Evolutionary conservation across 371 early-diverging fungal genomes (phyloP).

Genomic region (Actinomortierella wolfii): DNA sequence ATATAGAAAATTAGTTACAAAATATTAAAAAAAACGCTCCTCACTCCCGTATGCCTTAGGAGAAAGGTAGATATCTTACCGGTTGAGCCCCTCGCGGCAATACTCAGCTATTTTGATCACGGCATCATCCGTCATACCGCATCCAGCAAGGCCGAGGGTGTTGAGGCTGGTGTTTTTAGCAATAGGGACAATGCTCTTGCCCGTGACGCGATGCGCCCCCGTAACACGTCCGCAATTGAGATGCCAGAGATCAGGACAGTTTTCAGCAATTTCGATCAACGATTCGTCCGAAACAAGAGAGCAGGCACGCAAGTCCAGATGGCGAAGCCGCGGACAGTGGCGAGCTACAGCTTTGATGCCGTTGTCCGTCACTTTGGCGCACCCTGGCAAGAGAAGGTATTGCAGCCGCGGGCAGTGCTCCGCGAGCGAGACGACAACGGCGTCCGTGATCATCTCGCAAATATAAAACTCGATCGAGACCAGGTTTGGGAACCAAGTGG

Average conservation of each 20-base stretch:
- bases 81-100: constrained; percentile 51
- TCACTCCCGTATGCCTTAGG: too few relatives aligned
- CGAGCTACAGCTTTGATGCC: constrained; percentile 50
- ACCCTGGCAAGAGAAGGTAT: constrained; percentile 58
- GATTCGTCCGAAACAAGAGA: constrained; percentile 59
- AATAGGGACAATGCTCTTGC: constrained; percentile 53
- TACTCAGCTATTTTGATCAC: constrained; percentile 56
- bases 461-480: constrained; percentile 51
- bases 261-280: constrained; percentile 48
- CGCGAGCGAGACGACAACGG: constrained; percentile 45
- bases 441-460: constrained; percentile 57
- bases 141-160: constrained; percentile 63
- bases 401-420: constrained; percentile 48
- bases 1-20: too few relatives aligned
- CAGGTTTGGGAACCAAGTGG: constrained; percentile 40
- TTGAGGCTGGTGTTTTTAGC: constrained; percentile 55
- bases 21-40: too few relatives aligned
- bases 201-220: constrained; percentile 56
- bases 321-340: constrained; percentile 52
- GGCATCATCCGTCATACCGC: constrained; percentile 60
- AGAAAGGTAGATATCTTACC: constrained; percentile 31
- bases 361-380: constrained; percentile 57
- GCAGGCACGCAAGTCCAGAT: constrained; percentile 63
- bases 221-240: constrained; percentile 63
- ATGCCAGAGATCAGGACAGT: constrained; percentile 55